Conservation (phyloP, 1,284 basidiomycete species). For the Cystobasidiaceae sp. region DNA sequence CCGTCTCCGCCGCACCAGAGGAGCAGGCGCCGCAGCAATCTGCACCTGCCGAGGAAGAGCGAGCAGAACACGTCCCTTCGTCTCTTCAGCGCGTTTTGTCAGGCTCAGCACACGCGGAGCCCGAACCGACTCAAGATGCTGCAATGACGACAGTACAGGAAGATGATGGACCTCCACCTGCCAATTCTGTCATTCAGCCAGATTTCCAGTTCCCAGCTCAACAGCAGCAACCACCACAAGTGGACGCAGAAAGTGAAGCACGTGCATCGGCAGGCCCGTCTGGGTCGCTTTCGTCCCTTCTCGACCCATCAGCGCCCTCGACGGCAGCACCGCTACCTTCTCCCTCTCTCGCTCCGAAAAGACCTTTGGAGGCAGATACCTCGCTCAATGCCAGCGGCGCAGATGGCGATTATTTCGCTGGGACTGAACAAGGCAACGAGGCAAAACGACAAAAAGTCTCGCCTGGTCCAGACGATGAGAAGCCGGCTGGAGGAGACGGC, state of each 20-base stretch:
- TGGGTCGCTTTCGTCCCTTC: constrained; percentile 1
- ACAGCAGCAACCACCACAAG: not conserved
- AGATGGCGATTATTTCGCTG: not conserved
- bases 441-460: constrained; percentile 22
- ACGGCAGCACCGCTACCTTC: not conserved
- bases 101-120: not conserved
- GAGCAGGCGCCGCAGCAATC: constrained; percentile 1
- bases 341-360: constrained; percentile 13
- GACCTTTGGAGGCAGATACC: constrained; percentile 23
- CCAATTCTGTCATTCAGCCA: not conserved
- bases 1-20: not conserved
- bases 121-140: not conserved
- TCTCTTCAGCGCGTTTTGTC: not conserved
- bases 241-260: not conserved
- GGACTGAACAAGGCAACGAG: not conserved
- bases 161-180: too few species aligned
- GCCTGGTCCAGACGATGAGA: not conserved
- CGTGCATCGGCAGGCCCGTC: not conserved
- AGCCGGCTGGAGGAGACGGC: too few species aligned
- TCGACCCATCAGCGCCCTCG: constrained; percentile 6
- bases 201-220: not conserved
- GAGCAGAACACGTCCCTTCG: not conserved
- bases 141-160: not conserved
- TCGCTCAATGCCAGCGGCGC: not conserved
- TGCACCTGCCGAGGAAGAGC: not conserved